Evolutionary conservation across 805 yeast species (phyloP).

Genomic region (Vanderwaltozyma yarrowii): DNA sequence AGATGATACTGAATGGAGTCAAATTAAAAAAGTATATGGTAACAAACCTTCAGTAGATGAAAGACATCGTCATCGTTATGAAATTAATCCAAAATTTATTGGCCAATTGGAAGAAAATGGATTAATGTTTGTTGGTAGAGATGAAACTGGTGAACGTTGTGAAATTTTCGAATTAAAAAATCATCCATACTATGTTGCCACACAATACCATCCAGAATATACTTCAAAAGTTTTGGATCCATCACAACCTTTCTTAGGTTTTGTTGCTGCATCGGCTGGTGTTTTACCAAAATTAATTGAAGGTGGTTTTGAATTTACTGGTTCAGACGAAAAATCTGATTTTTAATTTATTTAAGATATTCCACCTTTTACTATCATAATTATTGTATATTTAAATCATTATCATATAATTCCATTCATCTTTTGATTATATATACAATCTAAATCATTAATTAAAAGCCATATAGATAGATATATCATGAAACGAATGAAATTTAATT

Average conservation of each 20-base stretch:
- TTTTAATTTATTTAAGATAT: neutral
- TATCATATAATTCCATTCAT: constrained; percentile 1
- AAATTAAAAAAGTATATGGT: constrained; percentile 71
- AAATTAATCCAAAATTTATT: constrained; percentile 81
- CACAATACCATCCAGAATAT: constrained; percentile 98
- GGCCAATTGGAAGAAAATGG: constrained; percentile 65
- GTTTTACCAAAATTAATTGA: constrained; percentile 56
- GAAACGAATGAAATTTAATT: too few relatives aligned
- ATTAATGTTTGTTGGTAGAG: constrained; percentile 84
- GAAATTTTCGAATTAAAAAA: constrained; percentile 78
- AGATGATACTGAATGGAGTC: constrained; percentile 52
- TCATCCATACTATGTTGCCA: constrained; percentile 88
- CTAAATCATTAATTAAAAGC: too few relatives aligned
- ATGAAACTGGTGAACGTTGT: constrained; percentile 85
- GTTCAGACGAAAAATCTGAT: constrained; percentile 6
- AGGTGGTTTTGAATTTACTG: constrained; percentile 19
- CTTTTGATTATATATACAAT: neutral
- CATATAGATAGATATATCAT: too few relatives aligned
- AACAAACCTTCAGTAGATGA: constrained; percentile 59
- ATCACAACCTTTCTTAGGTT: constrained; percentile 90
- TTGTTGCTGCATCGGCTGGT: constrained; percentile 90
- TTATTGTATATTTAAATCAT: constrained; percentile 1
- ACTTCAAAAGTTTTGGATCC: constrained; percentile 94
- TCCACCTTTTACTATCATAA: neutral
- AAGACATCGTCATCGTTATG: constrained; percentile 98